Evolutionary conservation across 169 alveolate species (phyloP).

Genomic region (Theileria equi): DNA sequence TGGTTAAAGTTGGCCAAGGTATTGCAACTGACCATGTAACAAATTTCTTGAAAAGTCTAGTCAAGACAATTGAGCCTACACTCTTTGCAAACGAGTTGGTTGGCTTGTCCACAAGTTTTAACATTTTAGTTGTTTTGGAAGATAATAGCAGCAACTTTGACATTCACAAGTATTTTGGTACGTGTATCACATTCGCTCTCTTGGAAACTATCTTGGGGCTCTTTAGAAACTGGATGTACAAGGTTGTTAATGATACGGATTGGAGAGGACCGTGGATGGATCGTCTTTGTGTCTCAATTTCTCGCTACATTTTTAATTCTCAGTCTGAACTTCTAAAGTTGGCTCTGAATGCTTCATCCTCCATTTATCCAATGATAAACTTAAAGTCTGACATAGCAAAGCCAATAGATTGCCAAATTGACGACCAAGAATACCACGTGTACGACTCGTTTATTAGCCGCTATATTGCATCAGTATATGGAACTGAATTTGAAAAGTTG

Average conservation of each 20-base stretch:
- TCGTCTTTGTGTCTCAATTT: conserved; percentile 16
- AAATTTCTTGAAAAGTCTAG: conserved; percentile 28
- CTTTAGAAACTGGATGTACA: conserved; percentile 49
- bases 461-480: conserved; percentile 34
- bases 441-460: conserved; percentile 23
- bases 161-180: conserved; percentile 40
- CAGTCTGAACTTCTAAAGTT: conserved; percentile 19
- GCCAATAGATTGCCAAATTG: conserved; percentile 22
- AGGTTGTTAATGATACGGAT: conserved; percentile 22
- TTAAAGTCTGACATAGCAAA: conserved; percentile 15
- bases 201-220: conserved; percentile 45
- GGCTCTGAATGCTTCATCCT: conserved; percentile 29
- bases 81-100: conserved; percentile 20
- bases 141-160: neutral
- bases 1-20: too few species aligned
- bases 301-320: conserved; percentile 10
- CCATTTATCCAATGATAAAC: conserved; percentile 26
- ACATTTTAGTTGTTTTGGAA: neutral
- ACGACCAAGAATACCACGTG: conserved; percentile 24
- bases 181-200: conserved; percentile 33
- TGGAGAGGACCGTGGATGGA: conserved; percentile 53
- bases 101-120: neutral
- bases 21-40: conserved; percentile 38
- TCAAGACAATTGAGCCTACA: conserved; percentile 45
- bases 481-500: conserved; percentile 39